Base-by-base conservation (phyloP, 371 early-diverging fungal species). In the Parasitella parasitica region DNA sequence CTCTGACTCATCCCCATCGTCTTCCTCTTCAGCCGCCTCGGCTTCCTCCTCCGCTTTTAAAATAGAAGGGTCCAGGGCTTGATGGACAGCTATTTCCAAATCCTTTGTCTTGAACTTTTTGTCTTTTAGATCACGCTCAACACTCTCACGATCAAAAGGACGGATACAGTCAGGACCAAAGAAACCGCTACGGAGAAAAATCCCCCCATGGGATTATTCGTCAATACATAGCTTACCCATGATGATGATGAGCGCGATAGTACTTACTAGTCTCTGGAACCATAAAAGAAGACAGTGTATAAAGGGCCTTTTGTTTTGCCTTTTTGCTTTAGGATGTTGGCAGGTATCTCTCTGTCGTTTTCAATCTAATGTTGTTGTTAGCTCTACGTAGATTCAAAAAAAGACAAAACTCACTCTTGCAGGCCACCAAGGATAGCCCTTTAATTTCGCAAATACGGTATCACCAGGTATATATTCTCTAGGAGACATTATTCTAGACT, bases 381-480 rank as follows among this genome's bases (percentile, higher is more conserved):
- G 20, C 13, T 57, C 24, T 57, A 3, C 11, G 7, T 26, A 54
- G 13, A 52, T 26, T 20, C 26, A 58, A 34, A 63, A 38, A 59
- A 24, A 49, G 15, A 11, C 1, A 41, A 16, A 2, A 66, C 80
- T 78, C 82, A 87, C 89, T 64, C 82, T 77, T 51, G 84, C 84
- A 15, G 89, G 89, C 89, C 89, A 89, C 86, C 87, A 89, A 20
- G 89, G 89, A 66, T 81, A 89, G 6, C 87, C 87, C 64, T 85
- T 87, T 57, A 89, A 65, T 61, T 86, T 85, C n/a, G 87, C 89
- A 70, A 83, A 86, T 50, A 86, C 84, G 36, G 74, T 78, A 43
- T 70, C 79, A 46, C 85, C 87, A 34, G 81, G 79, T 37, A 77
- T 67, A 70, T 83, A 82, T 61, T 67, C 67, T 64, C 43, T 60